Percentiles rank a stretch among this genome's conserved stretches.
Conservation (phyloP, 169 alveolate genomes). For the Theileria annulata region DNA sequence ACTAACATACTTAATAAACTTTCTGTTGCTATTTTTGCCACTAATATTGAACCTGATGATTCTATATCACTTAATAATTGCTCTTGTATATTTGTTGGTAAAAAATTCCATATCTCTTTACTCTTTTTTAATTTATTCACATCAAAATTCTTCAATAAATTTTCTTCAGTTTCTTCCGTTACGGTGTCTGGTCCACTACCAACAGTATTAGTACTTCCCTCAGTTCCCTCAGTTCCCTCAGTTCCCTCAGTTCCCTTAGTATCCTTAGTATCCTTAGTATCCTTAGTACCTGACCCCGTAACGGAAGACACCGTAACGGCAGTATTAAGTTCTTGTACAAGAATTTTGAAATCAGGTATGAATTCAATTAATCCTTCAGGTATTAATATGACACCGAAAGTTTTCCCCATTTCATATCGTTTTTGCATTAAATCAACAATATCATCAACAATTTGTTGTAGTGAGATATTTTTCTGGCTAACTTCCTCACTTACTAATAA, state of each 20-base stretch:
- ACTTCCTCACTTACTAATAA: constrained; percentile 95
- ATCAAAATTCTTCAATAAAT: constrained; percentile 49
- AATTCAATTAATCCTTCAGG: constrained; percentile 98
- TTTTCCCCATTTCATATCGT: constrained; percentile 86
- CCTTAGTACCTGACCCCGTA: too few species aligned
- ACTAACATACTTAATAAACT: constrained; percentile 90
- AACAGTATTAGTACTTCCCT: constrained; percentile 23
- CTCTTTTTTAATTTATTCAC: constrained; percentile 60
- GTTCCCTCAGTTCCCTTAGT: too few species aligned
- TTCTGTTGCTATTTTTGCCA: constrained; percentile 98
- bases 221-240: too few species aligned
- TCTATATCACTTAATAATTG: constrained; percentile 96
- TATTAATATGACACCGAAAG: constrained; percentile 93
- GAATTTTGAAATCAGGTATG: constrained; percentile 90
- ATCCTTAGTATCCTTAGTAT: too few species aligned
- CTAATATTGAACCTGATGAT: constrained; percentile 98
- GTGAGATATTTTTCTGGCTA: constrained; percentile 82
- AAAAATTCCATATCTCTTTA: constrained; percentile 78
- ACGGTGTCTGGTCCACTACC: too few species aligned
- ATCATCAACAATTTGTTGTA: constrained; percentile 83
- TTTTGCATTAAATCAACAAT: constrained; percentile 89
- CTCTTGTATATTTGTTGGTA: constrained; percentile 92
- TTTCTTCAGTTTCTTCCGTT: not conserved
- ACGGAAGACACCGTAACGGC: too few species aligned
- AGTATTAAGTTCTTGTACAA: constrained; percentile 88